phyloP scores from a whole-genome alignment of 192 early-diverging fungal genomes.

The Coemansia sp. region DNA sequence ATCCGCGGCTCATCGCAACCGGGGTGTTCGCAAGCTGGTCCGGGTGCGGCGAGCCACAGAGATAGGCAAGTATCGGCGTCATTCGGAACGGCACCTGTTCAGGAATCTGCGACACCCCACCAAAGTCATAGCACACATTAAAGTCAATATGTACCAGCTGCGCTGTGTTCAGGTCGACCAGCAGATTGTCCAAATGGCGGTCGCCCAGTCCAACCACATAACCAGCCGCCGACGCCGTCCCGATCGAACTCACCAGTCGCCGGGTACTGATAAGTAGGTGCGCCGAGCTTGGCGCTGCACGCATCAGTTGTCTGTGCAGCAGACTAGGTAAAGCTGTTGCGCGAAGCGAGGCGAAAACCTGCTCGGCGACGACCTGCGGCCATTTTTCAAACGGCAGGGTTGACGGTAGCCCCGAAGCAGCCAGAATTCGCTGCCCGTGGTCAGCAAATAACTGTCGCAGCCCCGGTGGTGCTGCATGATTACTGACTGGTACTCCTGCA shows the following conservation, averaged over 20 bases:
- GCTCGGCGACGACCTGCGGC: conserved; percentile 5
- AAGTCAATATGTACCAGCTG: conserved; percentile 70
- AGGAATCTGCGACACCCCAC: conserved; percentile 57
- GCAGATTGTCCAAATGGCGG: conserved; percentile 72
- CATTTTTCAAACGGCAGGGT: conserved; percentile 14
- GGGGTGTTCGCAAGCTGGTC: background rate
- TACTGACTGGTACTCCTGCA: background rate
- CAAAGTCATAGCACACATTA: conserved; percentile 74
- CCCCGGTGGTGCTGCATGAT: background rate
- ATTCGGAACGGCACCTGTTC: conserved; percentile 76
- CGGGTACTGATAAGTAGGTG: conserved; percentile 5
- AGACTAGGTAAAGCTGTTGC: conserved; percentile 2
- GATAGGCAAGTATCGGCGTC: conserved; percentile 50
- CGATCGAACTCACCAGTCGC: conserved; percentile 28
- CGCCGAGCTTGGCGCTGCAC: conserved; percentile 11
- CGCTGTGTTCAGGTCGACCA: conserved; percentile 51
- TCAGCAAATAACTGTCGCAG: conserved; percentile 13
- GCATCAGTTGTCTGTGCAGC: conserved; percentile 11
- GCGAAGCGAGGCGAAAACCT: conserved; percentile 18
- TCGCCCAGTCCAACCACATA: conserved; percentile 67
- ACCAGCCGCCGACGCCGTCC: conserved; percentile 59
- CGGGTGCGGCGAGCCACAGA: conserved; percentile 17
- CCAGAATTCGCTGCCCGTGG: conserved; percentile 9
- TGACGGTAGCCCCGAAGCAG: background rate
- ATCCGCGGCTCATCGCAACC: conserved; percentile 21